Percentiles rank a stretch among this genome's conserved stretches.
Conservation (phyloP, 345 rosid genomes). For the Erysimum cheiranthoides region DNA sequence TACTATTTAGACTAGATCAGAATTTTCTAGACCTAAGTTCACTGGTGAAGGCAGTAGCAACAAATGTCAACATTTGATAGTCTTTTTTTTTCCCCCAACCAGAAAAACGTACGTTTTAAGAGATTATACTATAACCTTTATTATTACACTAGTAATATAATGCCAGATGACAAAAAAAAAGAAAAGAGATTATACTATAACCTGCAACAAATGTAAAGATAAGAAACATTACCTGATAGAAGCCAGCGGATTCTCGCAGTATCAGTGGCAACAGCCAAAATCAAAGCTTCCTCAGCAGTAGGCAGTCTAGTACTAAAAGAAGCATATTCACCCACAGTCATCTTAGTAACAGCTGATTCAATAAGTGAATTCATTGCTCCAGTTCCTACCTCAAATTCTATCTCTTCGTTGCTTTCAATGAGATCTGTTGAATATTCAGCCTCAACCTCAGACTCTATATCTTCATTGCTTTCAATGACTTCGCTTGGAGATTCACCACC, state of each 20-base stretch:
- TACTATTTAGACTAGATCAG: conserved; percentile 1
- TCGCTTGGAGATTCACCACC: conserved; percentile 51
- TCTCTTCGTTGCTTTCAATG: conserved; percentile 79
- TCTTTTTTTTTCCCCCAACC: neutral
- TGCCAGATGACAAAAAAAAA: no score
- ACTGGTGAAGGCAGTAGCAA: neutral
- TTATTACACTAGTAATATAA: no score
- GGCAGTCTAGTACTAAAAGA: conserved; percentile 52
- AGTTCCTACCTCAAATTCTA: conserved; percentile 91
- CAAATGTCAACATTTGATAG: conserved; percentile 4
- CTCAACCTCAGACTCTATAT: conserved; percentile 69
- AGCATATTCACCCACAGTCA: conserved; percentile 89
- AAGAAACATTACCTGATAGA: conserved; percentile 58
- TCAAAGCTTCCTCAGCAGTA: conserved; percentile 51
- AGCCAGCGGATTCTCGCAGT: conserved; percentile 48
- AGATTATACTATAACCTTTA: no score
- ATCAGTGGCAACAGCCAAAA: conserved; percentile 73
- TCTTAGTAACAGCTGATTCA: conserved; percentile 69
- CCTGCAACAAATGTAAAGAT: conserved; percentile 7
- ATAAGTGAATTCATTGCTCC: conserved; percentile 67
- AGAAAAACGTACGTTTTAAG: neutral
- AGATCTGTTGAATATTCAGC: conserved; percentile 58
- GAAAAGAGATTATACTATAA: neutral
- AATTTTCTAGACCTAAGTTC: conserved; percentile 27
- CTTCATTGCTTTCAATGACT: conserved; percentile 65